Base-by-base conservation (phyloP, 225 moss, liverwort and hornwort species). In the Pseudoscleropodium purum region DNA sequence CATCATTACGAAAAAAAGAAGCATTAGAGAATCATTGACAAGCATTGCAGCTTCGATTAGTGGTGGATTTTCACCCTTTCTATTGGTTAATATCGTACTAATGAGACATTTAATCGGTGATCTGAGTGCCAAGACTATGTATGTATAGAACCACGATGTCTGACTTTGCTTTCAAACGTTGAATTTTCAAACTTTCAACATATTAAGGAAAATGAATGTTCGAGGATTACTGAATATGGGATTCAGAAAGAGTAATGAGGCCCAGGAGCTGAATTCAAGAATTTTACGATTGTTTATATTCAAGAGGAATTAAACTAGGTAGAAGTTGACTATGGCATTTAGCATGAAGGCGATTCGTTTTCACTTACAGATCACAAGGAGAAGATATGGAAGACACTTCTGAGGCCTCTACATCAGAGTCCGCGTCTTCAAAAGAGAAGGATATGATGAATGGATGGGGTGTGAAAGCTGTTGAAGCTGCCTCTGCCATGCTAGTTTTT, bases 391-490 rank as follows among this genome's bases (percentile, higher is more conserved):
- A 93, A 54, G 87, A 90, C 14, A 81, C 39, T 39, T 57, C 78
- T 26, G 87, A 91, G 76, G 84, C 83, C 24, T 92, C 93, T 39
- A 92, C 91, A 59, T 91, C 94, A 41, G 93, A 81, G 51, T 92
- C 93, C 7, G 64, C 18, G 75, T 63, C 83, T 16, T 57, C 86
- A 27, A 81, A 79, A 54, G 62, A 87, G 69, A 45, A 84, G 8
- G 86, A 90, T 30, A 88, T 86, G 90, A 91, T 92, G 91, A 79
- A 89, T 70, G 84, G 88, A 70, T 94, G 93, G 94, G 92, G 92
- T 49, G 18, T 91, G 88, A 90, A 91, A 82, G 91, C 92, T 80
- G 73, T 85, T 24, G 94, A 92, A 56, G 88, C 93, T 74, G 91
- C 90, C 25, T 89, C 94, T 87, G 92, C 89, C 26, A 78, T 87